These are phyloP conservation scores for Mycosarcoma maydis DNA, from an alignment of 1,284 basidiomycete species.

Conservation along the genomic window DNA sequence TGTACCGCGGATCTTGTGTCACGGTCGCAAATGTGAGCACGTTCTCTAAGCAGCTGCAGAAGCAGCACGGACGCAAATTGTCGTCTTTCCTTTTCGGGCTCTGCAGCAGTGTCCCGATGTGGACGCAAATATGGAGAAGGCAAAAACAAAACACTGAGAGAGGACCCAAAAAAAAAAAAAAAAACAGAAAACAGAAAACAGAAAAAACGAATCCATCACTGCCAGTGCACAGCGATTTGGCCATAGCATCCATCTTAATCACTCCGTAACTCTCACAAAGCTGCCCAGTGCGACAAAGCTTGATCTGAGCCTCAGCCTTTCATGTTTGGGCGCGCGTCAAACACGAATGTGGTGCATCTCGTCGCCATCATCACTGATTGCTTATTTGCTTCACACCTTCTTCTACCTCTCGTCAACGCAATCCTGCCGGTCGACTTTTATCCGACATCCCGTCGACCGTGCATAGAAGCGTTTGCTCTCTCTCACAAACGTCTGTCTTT, in stretches of 20 bases:
- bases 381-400: background rate
- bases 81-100: background rate
- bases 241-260: too few relatives aligned
- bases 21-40: slow-evolving; percentile 8
- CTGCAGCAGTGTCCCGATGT: too few relatives aligned
- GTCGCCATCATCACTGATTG: background rate
- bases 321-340: too few relatives aligned
- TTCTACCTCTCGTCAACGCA: slow-evolving; percentile 9
- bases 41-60: slow-evolving; percentile 12
- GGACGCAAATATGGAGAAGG: background rate
- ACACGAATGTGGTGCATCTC: too few relatives aligned
- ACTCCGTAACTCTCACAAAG: too few relatives aligned
- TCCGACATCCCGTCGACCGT: slow-evolving; percentile 23
- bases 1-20: slow-evolving; percentile 1
- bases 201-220: too few relatives aligned
- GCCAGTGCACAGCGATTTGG: too few relatives aligned
- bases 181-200: too few relatives aligned
- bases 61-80: slow-evolving; percentile 19
- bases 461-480: slow-evolving; percentile 5
- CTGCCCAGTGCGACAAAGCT: too few relatives aligned
- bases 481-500: background rate
- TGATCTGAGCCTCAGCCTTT: slow-evolving; percentile 1
- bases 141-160: slow-evolving; percentile 10
- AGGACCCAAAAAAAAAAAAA: too few relatives aligned
- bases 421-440: slow-evolving; percentile 21